Percentiles rank a stretch among this genome's conserved stretches.
Evolutionary conservation across 371 early-diverging fungal genomes (phyloP).

Genomic region (Capillidium heterosporum): DNA sequence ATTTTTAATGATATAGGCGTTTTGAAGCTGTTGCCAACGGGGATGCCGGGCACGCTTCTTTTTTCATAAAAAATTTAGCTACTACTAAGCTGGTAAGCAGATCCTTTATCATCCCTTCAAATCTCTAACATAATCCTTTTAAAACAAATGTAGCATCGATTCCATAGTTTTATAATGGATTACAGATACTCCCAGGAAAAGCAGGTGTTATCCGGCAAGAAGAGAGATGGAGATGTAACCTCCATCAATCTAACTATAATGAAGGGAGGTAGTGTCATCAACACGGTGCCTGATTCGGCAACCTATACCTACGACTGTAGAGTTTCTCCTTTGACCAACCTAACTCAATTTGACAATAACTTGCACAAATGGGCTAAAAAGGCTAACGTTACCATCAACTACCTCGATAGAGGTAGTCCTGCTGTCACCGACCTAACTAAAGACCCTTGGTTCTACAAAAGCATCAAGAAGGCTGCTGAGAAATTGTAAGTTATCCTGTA

Average conservation of each 20-base stretch:
- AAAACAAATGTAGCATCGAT: neutral
- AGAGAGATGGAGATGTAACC: constrained; percentile 54
- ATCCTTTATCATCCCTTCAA: neutral
- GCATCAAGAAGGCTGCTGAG: neutral
- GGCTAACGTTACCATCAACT: constrained; percentile 12
- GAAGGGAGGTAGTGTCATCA: constrained; percentile 30
- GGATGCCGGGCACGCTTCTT: constrained; percentile 58
- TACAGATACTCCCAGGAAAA: constrained; percentile 31
- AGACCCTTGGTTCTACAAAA: neutral
- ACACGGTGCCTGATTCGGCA: constrained; percentile 44
- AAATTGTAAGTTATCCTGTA: neutral
- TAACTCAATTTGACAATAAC: constrained; percentile 24
- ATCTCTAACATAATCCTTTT: neutral
- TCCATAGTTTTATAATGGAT: neutral
- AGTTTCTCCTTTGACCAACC: constrained; percentile 36
- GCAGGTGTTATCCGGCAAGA: constrained; percentile 17
- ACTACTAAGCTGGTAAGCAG: constrained; percentile 30
- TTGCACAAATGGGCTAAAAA: constrained; percentile 14
- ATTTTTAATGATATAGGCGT: constrained; percentile 3
- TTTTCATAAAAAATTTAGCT: constrained; percentile 45
- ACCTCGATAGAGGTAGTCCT: constrained; percentile 10
- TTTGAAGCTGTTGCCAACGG: constrained; percentile 29
- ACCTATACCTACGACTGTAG: constrained; percentile 46
- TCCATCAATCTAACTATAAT: constrained; percentile 26
- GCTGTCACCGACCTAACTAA: no score